phyloP scores from a whole-genome alignment of 2,329 filamentous ascomycete genomes.

The Aspergillus costaricaensis region DNA sequence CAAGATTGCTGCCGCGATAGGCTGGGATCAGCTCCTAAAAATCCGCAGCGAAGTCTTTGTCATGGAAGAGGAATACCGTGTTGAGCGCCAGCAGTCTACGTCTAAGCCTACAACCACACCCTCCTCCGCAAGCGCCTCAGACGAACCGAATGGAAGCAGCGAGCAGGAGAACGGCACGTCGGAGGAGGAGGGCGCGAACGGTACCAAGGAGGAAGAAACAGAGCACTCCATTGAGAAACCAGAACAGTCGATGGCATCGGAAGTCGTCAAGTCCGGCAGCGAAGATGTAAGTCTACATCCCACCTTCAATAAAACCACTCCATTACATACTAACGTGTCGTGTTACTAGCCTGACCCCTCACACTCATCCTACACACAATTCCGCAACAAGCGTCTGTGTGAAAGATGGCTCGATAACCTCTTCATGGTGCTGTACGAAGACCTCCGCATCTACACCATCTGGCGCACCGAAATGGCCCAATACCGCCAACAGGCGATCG shows the following conservation, averaged over 20 bases:
- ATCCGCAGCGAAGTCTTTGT: constrained; percentile 97
- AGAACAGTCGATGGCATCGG: constrained; percentile 73
- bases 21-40: constrained; percentile 94
- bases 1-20: constrained; percentile 93
- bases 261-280: constrained; percentile 72
- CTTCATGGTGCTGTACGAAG: constrained; percentile 99
- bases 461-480: constrained; percentile 98
- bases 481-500: constrained; percentile 86
- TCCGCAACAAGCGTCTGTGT: constrained; percentile 95
- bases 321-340: not conserved
- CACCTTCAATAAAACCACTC: not conserved
- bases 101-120: constrained; percentile 19
- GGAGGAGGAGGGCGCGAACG: constrained; percentile 25
- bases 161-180: constrained; percentile 28
- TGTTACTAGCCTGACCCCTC: constrained; percentile 59
- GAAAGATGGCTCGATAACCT: constrained; percentile 98
- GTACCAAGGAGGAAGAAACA: constrained; percentile 25
- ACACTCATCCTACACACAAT: constrained; percentile 77
- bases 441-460: constrained; percentile 96
- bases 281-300: constrained; percentile 61
- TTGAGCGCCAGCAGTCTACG: constrained; percentile 58
- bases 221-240: constrained; percentile 70
- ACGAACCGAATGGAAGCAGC: constrained; percentile 39
- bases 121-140: constrained; percentile 30
- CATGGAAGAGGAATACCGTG: constrained; percentile 98